Base-by-base conservation (phyloP, 2,329 filamentous ascomycete species). In the Gnomoniopsis sp. region DNA sequence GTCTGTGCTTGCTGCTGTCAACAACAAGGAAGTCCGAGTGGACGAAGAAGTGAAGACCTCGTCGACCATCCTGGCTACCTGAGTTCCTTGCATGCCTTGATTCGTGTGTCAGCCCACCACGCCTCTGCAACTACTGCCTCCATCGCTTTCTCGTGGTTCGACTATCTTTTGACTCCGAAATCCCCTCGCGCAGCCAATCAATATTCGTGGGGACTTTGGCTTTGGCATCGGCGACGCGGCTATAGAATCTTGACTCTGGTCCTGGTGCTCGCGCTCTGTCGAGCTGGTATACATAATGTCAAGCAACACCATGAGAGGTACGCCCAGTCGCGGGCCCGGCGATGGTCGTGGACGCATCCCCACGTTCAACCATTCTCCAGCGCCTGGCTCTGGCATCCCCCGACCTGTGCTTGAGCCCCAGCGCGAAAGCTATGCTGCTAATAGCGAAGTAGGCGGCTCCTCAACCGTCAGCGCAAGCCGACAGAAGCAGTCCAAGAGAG, bases 401-500 rank as follows among this genome's bases (percentile, higher is more conserved):
- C 83, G 90, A 68, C 89, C 89, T 49, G 85, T 89, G 53, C 79
- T 85, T 63, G 89, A 46, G 49, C 64, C 74, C 60, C 77, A 56
- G 52, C 51, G 80, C 59, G 71, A 71, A 44, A 75, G 71, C 64
- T 66, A 68, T 60, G 63, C 69, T 43, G 76, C 81, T 65, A 78
- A 79, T 64, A 85, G 78, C 76, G 88, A 89, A 67, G 76, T 72
- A 61, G 82, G 75, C 58, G 75, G 72, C 64, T 58, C 60, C 23
- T 90, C 91, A 57, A 87, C 89, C 44, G 84, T 97, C 77, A 97
- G 91, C 77, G 90, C 92, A 67, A 98, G 93, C 75, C 87, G 95
- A 71, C 90, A 95, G 75, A 97, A 97, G 79, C 93, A 97, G 82
- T 89, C 88, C 67, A 98, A 98, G 79, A 88, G 93, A 76, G 95